Conservation (phyloP, 1,139 yeast genomes). For the Hyphopichia khmerensis region DNA sequence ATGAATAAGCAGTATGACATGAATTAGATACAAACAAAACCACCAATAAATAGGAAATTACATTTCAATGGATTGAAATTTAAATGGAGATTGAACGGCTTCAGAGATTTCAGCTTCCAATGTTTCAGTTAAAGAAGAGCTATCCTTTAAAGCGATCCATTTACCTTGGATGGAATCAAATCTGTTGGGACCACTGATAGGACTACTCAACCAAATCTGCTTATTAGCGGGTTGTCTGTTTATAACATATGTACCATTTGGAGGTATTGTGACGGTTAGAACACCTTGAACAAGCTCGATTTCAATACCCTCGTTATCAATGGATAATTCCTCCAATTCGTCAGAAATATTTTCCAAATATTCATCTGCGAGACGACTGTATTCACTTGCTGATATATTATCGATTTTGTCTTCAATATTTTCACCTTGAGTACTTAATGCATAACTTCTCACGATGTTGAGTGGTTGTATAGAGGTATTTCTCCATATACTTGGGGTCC, state of each 20-base stretch:
- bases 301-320: slow-evolving; percentile 60
- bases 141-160: slow-evolving; percentile 66
- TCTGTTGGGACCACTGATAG: slow-evolving; percentile 86
- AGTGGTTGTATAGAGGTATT: background rate
- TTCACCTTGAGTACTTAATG: slow-evolving; percentile 49
- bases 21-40: too few species aligned
- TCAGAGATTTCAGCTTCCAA: slow-evolving; percentile 44
- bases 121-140: slow-evolving; percentile 45
- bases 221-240: slow-evolving; percentile 93
- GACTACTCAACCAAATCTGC: slow-evolving; percentile 91
- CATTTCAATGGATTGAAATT: background rate
- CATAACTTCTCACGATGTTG: slow-evolving; percentile 12
- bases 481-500: background rate
- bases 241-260: slow-evolving; percentile 78
- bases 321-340: slow-evolving; percentile 62
- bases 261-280: slow-evolving; percentile 64
- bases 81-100: background rate
- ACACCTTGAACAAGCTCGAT: slow-evolving; percentile 87
- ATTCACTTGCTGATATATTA: slow-evolving; percentile 45
- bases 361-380: slow-evolving; percentile 57
- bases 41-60: too few species aligned
- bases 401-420: slow-evolving; percentile 51
- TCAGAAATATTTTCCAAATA: slow-evolving; percentile 66
- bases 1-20: too few species aligned
- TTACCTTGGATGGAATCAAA: slow-evolving; percentile 55